phyloP scores from a whole-genome alignment of 2,329 filamentous ascomycete species.

The Bipolaris cookei region DNA sequence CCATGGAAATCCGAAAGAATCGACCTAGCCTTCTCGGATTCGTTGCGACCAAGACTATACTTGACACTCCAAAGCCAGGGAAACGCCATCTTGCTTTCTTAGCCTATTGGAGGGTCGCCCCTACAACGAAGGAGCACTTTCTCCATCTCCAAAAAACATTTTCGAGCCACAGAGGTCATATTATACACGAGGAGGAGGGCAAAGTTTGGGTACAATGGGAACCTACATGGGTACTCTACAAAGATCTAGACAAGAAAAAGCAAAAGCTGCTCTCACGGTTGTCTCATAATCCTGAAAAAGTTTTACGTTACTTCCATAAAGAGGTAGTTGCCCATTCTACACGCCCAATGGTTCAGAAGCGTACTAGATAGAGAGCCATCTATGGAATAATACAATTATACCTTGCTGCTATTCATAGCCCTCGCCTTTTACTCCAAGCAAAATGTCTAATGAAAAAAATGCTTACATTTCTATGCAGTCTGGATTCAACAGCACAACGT shows the following conservation, averaged over 20 bases:
- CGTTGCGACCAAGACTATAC: constrained; percentile 12
- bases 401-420: background rate
- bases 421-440: background rate
- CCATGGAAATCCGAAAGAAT: constrained; percentile 7
- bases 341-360: constrained; percentile 4
- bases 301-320: constrained; percentile 18
- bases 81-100: constrained; percentile 14
- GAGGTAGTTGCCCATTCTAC: constrained; percentile 14
- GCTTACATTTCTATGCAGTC: background rate
- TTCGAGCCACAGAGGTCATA: constrained; percentile 10
- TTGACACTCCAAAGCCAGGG: background rate
- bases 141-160: constrained; percentile 13
- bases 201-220: constrained; percentile 22
- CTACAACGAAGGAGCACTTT: constrained; percentile 13
- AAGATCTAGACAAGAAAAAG: constrained; percentile 11
- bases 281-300: constrained; percentile 5
- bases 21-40: constrained; percentile 13
- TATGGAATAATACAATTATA: background rate
- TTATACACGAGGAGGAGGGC: constrained; percentile 11
- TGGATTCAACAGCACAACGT: background rate
- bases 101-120: constrained; percentile 16
- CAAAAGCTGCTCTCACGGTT: constrained; percentile 3
- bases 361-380: background rate
- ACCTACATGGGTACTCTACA: constrained; percentile 17
- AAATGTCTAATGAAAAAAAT: background rate